These are phyloP conservation scores for Pyricularia sp. DNA, from an alignment of 2,329 filamentous ascomycete genomes.

Conservation along the genomic window DNA sequence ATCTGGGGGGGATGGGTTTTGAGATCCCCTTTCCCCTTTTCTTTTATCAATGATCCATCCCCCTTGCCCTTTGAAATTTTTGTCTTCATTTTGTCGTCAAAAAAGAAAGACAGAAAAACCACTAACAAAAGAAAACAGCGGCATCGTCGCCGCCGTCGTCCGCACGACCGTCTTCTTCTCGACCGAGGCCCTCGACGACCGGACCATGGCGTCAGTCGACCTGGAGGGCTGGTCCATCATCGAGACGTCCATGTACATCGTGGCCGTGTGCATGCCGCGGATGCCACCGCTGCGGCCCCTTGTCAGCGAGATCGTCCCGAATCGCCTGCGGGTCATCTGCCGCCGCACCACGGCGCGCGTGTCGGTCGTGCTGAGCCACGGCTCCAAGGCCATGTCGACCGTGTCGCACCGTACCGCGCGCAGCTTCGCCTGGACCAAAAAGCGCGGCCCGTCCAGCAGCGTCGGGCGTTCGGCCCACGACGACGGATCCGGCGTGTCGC, in stretches of 20 bases:
- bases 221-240: conserved; percentile 16
- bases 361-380: neutral
- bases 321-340: neutral
- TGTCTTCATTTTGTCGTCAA: neutral
- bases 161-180: conserved; percentile 13
- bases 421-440: neutral
- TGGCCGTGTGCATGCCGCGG: conserved; percentile 16
- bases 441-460: neutral
- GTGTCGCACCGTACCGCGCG: neutral
- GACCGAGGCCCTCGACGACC: conserved; percentile 12
- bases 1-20: too few relatives aligned
- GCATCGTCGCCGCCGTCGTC: conserved; percentile 14
- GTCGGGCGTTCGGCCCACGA: too few relatives aligned
- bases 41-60: too few relatives aligned
- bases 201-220: conserved; percentile 13
- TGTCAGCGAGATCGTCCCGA: neutral
- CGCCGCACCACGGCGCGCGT: neutral
- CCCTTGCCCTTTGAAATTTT: too few relatives aligned
- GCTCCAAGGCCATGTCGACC: neutral
- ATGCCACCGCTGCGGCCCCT: conserved; percentile 10
- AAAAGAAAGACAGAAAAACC: neutral
- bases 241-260: conserved; percentile 17
- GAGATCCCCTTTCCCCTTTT: too few relatives aligned
- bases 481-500: too few relatives aligned
- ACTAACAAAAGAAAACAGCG: conserved; percentile 7